phyloP scores from a whole-genome alignment of 306 rosid genomes.

The Morella rubra region DNA sequence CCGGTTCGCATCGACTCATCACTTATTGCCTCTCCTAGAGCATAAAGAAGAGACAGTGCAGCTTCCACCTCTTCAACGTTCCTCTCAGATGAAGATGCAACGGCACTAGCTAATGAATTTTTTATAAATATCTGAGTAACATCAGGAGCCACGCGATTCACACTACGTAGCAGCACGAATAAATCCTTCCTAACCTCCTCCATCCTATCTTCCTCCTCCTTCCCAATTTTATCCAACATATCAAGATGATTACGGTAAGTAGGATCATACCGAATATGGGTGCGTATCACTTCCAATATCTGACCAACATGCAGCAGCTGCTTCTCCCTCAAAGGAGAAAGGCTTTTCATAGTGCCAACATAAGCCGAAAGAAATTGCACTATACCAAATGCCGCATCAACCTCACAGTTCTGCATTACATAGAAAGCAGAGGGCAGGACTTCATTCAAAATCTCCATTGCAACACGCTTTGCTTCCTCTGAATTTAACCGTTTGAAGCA shows the following conservation, averaged over 20 bases:
- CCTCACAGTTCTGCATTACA: conserved; percentile 73
- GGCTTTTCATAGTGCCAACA: conserved; percentile 70
- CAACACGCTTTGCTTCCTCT: conserved; percentile 63
- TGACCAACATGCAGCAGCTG: conserved; percentile 76
- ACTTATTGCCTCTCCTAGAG: conserved; percentile 76
- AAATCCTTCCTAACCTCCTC: conserved; percentile 85
- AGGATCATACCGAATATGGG: conserved; percentile 73
- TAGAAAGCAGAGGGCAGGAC: conserved; percentile 83
- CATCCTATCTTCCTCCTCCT: conserved; percentile 94
- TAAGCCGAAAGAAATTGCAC: conserved; percentile 83
- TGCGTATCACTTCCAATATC: conserved; percentile 78
- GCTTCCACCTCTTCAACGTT: conserved; percentile 93
- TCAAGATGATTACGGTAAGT: conserved; percentile 66
- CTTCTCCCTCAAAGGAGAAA: conserved; percentile 65
- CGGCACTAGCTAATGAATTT: conserved; percentile 63
- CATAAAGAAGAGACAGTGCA: conserved; percentile 76
- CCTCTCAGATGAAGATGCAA: conserved; percentile 60
- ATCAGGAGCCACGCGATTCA: conserved; percentile 71
- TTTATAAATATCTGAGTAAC: conserved; percentile 71
- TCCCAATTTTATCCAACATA: conserved; percentile 78
- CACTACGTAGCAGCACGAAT: conserved; percentile 60
- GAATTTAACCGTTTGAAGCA: conserved; percentile 83
- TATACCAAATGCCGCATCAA: conserved; percentile 72
- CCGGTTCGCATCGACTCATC: conserved; percentile 73
- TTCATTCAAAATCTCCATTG: conserved; percentile 75